A percentile compares a stretch with the other conserved stretches of the same genome.
Conservation (phyloP, 1,139 yeast species). For the Insectozyma bohioensis region DNA sequence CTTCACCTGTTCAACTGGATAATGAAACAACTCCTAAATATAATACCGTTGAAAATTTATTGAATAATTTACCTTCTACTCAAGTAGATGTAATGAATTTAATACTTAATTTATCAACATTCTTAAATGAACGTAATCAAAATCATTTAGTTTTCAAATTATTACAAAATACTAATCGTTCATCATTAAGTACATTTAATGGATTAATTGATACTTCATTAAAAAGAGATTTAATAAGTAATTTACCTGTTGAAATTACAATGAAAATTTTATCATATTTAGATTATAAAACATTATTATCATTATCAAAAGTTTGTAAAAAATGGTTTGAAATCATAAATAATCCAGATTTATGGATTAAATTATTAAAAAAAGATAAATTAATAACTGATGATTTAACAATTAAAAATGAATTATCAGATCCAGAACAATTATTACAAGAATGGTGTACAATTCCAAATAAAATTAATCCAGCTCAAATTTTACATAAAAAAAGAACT, state of each 20-base stretch:
- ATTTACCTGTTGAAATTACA: constrained; percentile 77
- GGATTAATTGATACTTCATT: constrained; percentile 59
- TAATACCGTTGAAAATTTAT: constrained; percentile 21
- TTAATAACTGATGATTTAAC: constrained; percentile 42
- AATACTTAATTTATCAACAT: constrained; percentile 34
- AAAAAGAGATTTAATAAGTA: constrained; percentile 68
- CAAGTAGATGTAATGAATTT: constrained; percentile 41
- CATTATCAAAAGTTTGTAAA: constrained; percentile 64
- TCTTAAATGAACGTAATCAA: constrained; percentile 38
- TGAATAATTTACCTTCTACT: constrained; percentile 31
- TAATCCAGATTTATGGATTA: constrained; percentile 61
- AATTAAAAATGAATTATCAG: constrained; percentile 32
- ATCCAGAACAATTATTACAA: constrained; percentile 25
- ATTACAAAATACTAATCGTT: constrained; percentile 63
- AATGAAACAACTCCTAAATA: constrained; percentile 8
- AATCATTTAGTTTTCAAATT: constrained; percentile 58
- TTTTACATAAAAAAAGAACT: constrained; percentile 64
- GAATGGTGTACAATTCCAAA: constrained; percentile 31
- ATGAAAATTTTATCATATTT: constrained; percentile 65
- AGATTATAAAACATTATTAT: constrained; percentile 62
- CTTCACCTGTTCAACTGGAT: constrained; percentile 54
- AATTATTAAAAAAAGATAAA: constrained; percentile 53
- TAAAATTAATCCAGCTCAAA: constrained; percentile 41
- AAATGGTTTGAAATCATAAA: constrained; percentile 69
- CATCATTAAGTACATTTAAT: constrained; percentile 67